Evolutionary conservation across 768 basidiomycete genomes (phyloP).

Genomic region (Lentinula sp.): DNA sequence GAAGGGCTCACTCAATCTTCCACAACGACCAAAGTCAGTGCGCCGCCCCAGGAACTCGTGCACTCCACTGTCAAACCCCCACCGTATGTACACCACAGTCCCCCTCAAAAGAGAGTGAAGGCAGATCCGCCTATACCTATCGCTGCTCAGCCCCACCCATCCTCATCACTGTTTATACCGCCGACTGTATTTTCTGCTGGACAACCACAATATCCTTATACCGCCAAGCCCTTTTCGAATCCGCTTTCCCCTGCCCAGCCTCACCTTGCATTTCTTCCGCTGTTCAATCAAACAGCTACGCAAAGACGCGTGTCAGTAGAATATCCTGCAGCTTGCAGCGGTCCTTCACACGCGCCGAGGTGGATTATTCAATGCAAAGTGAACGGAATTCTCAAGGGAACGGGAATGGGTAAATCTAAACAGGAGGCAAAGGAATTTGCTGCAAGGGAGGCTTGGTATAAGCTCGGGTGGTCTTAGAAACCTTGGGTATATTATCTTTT

Average conservation of each 20-base stretch:
- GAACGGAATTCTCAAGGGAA: constrained; percentile 63
- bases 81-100: constrained; percentile 16
- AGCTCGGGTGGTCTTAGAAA: constrained; percentile 64
- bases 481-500: no score
- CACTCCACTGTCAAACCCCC: constrained; percentile 7
- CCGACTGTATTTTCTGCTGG: constrained; percentile 16
- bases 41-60: not conserved
- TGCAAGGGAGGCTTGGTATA: constrained; percentile 62
- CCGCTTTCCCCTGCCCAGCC: constrained; percentile 63
- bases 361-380: constrained; percentile 60
- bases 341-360: constrained; percentile 61
- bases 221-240: constrained; percentile 30
- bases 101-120: constrained; percentile 33
- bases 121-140: constrained; percentile 26
- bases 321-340: constrained; percentile 54
- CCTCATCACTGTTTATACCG: constrained; percentile 11
- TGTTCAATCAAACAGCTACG: constrained; percentile 69
- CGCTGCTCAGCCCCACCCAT: constrained; percentile 23
- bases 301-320: constrained; percentile 60
- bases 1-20: constrained; percentile 25
- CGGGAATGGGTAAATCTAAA: constrained; percentile 61
- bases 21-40: not conserved
- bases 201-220: constrained; percentile 9
- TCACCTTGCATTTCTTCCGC: constrained; percentile 55
- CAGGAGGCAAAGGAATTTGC: constrained; percentile 77